Evolutionary conservation across 176 grass and related monocot genomes (phyloP), one percentile per base, ranked within the genome.

Genomic region (Zizania latifolia): DNA sequence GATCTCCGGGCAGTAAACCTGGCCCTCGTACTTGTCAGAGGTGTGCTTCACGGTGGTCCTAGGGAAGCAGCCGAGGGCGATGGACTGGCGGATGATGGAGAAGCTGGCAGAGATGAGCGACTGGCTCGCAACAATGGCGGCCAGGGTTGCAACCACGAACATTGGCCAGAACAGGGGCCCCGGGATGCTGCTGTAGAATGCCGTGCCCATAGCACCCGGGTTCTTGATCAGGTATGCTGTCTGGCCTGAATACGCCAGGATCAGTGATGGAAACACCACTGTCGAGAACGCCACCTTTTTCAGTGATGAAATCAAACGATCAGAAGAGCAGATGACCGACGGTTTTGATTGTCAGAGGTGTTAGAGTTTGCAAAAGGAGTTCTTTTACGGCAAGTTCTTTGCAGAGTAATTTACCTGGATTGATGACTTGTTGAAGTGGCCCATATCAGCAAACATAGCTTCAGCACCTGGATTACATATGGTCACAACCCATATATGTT

Each of bases 371-470:
- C n/a, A n/a, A n/a, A n/a, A n/a, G n/a, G n/a, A n/a, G n/a, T n/a
- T n/a, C n/a, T n/a, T n/a, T n/a, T n/a, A n/a, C n/a, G n/a, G n/a
- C n/a, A n/a, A n/a, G n/a, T n/a, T n/a, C n/a, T n/a, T n/a, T n/a
- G 22, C 38, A 82, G 1, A 27, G 35, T 5, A 19, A 45, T 64
- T 6, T 83, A 92, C 90, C 83, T 89, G 90, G 29, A 93, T 89
- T 53, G 79, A 84, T 35, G 24, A 43, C 76, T 89, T 89, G 86
- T 67, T 93, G 71, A 93, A 93, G 80, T 86, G 90, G 5, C 90
- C 90, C 59, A 89, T 36, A 64, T 93, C 90, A 78, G 86, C 90
- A 32, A 93, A 89, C 86, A 89, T 86, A 1, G 90, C 90, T 81
- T 93, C 90, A 34, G 86, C 90, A 65, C 90, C 86, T 92, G 79